Evolutionary conservation across 495 filamentous ascomycete genomes (phyloP), one percentile per base, ranked within the genome.

Genomic region (Penicillium psychrofluorescens): DNA sequence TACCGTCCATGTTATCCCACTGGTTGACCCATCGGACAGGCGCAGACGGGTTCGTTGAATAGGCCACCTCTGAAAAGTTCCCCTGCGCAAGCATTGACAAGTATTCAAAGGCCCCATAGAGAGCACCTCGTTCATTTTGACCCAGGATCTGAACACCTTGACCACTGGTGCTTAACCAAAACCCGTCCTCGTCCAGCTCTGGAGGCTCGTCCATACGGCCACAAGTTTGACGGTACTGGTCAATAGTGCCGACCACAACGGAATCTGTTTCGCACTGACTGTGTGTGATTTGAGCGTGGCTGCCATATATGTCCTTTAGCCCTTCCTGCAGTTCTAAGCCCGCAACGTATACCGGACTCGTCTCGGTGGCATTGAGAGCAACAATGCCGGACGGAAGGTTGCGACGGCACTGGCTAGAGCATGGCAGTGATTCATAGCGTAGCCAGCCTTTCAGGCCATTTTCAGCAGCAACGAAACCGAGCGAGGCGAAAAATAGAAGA

Each of bases 1-100:
- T 80, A 15, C 83, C 84, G 38, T 84, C 77, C 60, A 85, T 66
- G 48, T 88, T 85, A 56, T 86, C 80, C 84, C 83, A 88, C 47
- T 88, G 73, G 55, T 86, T 86, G 2, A 80, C 72, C 82, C 81
- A 86, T 48, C 84, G 70, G 35, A 86, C 79, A 0, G 77, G 75
- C 0, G 78, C 79, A 30, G 71, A 66, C 0, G 84, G 81, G 46
- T 76, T 85, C 4, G 71, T 68, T 6, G 71, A 59, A 11, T 75
- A 69, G 30, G 72, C 59, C 28, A 77, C 71, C 12, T 71, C 55
- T 4, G 75, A 71, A 47, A 80, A 72, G 45, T 83, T 78, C 9
- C 75, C 79, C 55, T 83, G 80, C 3, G 74, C 76, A 27, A 88
- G 59, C 51, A 71, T 68, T 14, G 78, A 80, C 15, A 88, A 67